Percentiles rank a stretch among this genome's conserved stretches.
These are phyloP conservation scores for Dacryopinax primogenitus DNA, from an alignment of 768 basidiomycete species.

Conservation along the genomic window DNA sequence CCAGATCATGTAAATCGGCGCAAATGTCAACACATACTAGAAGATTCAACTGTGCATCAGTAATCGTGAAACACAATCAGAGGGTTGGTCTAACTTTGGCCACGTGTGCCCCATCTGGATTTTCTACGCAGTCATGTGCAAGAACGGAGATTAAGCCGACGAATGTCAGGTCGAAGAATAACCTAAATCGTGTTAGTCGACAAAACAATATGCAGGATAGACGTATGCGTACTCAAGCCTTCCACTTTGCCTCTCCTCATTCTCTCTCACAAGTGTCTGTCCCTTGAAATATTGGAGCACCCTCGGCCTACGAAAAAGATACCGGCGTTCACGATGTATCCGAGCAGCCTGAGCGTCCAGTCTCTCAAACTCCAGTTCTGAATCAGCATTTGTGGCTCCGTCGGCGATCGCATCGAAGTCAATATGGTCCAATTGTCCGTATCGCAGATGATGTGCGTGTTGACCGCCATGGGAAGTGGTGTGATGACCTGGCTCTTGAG, in stretches of 20 bases:
- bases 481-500: not conserved
- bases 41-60: not conserved
- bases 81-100: not conserved
- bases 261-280: conserved; percentile 23
- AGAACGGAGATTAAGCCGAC: conserved; percentile 10
- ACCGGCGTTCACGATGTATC: conserved; percentile 7
- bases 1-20: conserved; percentile 7
- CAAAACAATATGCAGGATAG: not conserved
- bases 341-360: conserved; percentile 5
- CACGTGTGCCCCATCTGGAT: conserved; percentile 10
- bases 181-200: too few species aligned
- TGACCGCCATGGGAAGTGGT: not conserved
- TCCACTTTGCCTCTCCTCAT: conserved; percentile 20
- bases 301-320: conserved; percentile 9
- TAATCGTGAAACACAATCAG: not conserved
- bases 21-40: conserved; percentile 8
- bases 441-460: not conserved
- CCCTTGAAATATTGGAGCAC: conserved; percentile 14
- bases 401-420: conserved; percentile 5
- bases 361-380: conserved; percentile 2
- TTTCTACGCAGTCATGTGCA: conserved; percentile 3
- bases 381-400: not conserved
- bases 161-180: conserved; percentile 12
- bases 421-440: not conserved
- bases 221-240: not conserved